Conservation (phyloP, 2,329 filamentous ascomycete genomes). For the Calonectria naviculata region DNA sequence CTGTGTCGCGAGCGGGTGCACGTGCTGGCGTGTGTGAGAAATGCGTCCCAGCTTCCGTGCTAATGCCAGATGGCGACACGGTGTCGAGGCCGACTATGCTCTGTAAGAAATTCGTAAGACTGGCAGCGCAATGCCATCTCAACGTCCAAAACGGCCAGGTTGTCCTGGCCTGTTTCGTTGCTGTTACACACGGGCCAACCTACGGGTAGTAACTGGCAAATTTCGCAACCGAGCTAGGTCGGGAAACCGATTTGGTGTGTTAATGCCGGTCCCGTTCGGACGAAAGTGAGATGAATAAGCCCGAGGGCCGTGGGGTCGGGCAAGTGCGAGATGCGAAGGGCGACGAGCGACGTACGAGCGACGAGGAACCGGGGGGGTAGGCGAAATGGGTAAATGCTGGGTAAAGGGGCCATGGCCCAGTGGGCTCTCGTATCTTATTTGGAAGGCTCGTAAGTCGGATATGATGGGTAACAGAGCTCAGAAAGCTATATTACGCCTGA, state of each 20-base stretch:
- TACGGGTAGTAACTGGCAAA: not conserved
- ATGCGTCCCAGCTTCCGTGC: slow-evolving; percentile 11
- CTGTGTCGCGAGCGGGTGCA: slow-evolving; percentile 6
- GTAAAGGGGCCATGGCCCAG: not conserved
- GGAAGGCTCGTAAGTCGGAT: not conserved
- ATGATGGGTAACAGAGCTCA: not conserved
- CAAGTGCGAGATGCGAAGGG: not conserved
- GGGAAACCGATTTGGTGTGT: not conserved
- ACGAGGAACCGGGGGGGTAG: slow-evolving; percentile 3
- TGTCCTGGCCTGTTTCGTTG: slow-evolving; percentile 6
- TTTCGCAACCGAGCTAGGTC: not conserved
- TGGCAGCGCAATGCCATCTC: not conserved
- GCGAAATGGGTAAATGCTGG: not conserved
- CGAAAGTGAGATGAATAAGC: not conserved
- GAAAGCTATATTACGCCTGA: slow-evolving; percentile 6
- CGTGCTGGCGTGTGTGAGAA: slow-evolving; percentile 21
- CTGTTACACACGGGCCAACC: not conserved
- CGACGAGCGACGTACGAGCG: not conserved
- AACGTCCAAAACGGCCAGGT: not conserved
- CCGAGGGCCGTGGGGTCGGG: not conserved
- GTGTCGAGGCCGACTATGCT: not conserved
- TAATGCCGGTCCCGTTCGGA: not conserved
- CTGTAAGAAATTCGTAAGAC: slow-evolving; percentile 16
- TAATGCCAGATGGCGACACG: not conserved
- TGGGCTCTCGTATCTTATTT: not conserved